Evolutionary conservation across 257 asterid genomes (phyloP).

Genomic region (Penstemon newberryi): DNA sequence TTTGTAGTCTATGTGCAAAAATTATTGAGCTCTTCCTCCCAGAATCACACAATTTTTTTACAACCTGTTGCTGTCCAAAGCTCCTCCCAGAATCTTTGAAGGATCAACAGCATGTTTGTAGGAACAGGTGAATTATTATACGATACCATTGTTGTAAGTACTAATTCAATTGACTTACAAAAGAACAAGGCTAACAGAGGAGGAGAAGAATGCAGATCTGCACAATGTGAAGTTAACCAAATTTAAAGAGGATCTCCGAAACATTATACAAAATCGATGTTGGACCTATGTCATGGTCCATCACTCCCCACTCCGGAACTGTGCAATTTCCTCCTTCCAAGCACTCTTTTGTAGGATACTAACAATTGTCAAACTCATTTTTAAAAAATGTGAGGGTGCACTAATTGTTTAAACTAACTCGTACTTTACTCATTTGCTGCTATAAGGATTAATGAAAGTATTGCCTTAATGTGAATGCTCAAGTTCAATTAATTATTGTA

Average conservation of each 20-base stretch:
- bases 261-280: neutral
- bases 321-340: constrained; percentile 3
- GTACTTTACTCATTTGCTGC: neutral
- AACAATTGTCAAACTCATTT: neutral
- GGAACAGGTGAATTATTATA: neutral
- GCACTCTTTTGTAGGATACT: neutral
- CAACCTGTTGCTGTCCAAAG: neutral
- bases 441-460: neutral
- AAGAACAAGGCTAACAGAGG: neutral
- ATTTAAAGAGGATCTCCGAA: too few relatives aligned
- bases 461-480: constrained; percentile 1
- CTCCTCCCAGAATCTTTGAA: neutral
- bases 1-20: neutral
- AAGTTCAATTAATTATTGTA: neutral
- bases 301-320: neutral
- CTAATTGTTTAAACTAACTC: constrained; percentile 9
- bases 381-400: neutral
- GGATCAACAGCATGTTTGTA: neutral
- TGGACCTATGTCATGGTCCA: neutral
- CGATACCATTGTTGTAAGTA: neutral
- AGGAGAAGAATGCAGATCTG: neutral
- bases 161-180: neutral
- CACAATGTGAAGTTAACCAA: neutral
- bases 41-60: neutral
- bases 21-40: neutral